Conservation (phyloP, 768 basidiomycete genomes). For the Naganishia friedmannii region DNA sequence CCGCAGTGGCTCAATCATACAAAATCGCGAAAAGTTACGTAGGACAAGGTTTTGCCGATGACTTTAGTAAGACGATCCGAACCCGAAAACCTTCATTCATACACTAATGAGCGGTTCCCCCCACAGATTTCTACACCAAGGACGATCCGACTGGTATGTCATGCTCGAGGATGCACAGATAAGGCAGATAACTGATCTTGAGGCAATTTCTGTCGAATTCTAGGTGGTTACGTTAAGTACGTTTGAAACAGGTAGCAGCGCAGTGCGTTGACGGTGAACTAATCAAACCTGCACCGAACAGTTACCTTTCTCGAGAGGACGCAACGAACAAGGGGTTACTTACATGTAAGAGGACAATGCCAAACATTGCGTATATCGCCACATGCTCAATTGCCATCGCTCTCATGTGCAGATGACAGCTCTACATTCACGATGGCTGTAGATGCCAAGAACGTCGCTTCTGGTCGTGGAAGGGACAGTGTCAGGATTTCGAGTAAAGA, state of each 20-base stretch:
- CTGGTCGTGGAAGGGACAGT: constrained; percentile 46
- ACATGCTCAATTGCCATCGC: background rate
- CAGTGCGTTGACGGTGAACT: background rate
- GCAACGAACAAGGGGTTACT: constrained; percentile 38
- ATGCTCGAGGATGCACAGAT: background rate
- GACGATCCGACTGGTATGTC: constrained; percentile 44
- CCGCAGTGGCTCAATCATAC: constrained; percentile 11
- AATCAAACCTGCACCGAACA: constrained; percentile 18
- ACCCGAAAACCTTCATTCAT: background rate
- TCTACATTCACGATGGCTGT: constrained; percentile 46
- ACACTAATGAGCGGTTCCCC: background rate
- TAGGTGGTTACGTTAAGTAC: constrained; percentile 28
- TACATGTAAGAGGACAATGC: constrained; percentile 13
- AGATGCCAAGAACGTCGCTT: constrained; percentile 38
- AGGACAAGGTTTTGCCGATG: constrained; percentile 42
- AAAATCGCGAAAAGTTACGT: constrained; percentile 47
- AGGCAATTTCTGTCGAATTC: background rate
- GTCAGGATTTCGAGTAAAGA: constrained; percentile 47
- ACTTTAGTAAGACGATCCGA: constrained; percentile 37
- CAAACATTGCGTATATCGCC: constrained; percentile 18
- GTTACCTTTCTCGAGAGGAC: constrained; percentile 42
- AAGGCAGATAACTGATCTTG: background rate
- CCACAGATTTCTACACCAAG: constrained; percentile 45
- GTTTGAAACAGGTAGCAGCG: background rate
- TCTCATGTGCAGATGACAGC: constrained; percentile 14